Evolutionary conservation across 2,329 filamentous ascomycete species (phyloP).

Genomic region (Neofusicoccum ribis): DNA sequence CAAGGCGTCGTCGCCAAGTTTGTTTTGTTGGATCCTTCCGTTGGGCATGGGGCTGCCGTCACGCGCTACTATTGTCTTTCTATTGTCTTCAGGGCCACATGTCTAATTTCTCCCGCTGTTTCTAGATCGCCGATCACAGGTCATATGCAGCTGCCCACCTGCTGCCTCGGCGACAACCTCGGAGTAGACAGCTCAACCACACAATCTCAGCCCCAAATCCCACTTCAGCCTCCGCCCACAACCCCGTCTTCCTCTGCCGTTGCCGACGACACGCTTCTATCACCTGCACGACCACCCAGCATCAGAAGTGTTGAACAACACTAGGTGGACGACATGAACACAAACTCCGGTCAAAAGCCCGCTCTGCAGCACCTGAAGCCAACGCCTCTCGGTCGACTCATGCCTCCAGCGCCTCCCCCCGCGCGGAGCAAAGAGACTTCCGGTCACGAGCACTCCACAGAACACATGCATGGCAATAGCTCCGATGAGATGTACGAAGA

Average conservation of each 20-base stretch:
- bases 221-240: not conserved
- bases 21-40: not conserved
- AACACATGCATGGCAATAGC: not conserved
- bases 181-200: not conserved
- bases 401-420: not conserved
- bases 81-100: not conserved
- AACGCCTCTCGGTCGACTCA: not conserved
- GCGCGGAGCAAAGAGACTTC: not conserved
- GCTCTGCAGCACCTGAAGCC: not conserved
- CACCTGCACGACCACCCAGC: not conserved
- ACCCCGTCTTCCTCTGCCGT: not conserved
- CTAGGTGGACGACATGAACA: not conserved
- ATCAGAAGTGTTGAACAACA: not conserved
- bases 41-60: not conserved
- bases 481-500: not conserved
- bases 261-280: not conserved
- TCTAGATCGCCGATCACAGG: not conserved
- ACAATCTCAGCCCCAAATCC: too few relatives aligned
- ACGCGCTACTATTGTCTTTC: not conserved
- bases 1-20: too few relatives aligned
- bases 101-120: not conserved
- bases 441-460: not conserved
- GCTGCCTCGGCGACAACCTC: not conserved
- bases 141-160: too few relatives aligned
- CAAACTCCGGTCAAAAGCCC: not conserved